Evolutionary conservation across 768 basidiomycete genomes (phyloP), one percentile per base, ranked within the genome.

Genomic region (Arthromyces matolae): DNA sequence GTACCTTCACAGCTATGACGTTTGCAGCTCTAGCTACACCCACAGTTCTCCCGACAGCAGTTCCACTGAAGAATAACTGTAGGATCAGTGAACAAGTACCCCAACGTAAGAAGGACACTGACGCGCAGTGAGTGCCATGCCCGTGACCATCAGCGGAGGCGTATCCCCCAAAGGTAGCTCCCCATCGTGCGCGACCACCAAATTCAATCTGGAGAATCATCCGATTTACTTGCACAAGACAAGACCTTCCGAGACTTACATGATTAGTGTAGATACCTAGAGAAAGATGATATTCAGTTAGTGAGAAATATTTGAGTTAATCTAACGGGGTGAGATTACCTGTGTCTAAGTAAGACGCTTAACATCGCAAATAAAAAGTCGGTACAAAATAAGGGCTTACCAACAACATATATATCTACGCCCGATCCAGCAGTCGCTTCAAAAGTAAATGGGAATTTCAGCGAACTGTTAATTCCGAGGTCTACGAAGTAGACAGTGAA

Each of bases 61-160:
- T 69, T 16, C 68, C 71, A 23, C 65, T 67, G 8, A 12, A 35
- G 9, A n/a, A n/a, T n/a, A n/a, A 22, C 28, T 3, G 18, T 4
- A 5, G 23, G 19, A 19, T 45, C 9, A 49, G 18, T 18, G 16
- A 3, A 8, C 5, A 14, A 13, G 7, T 4, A 35, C 22, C 3
- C 14, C 3, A 16, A 32, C 14, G 12, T 12, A 34, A 22, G 12
- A 22, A 5, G 9, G 27, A 6, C 3, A 57, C 67, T 46, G 50
- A 69, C 65, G 70, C 65, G 52, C 42, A 54, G 53, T 72, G 71
- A 28, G 73, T 72, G 18, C 73, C 74, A 47, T 75, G 72, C 14
- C 72, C 72, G 52, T 70, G 58, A n/a, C 66, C 69, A 53, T 75
- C 73, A 31, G 33, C 51, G 1, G 13, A 36, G 5, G 51, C 28